These are phyloP conservation scores for Coemansia sp. DNA, from an alignment of 192 early-diverging fungal genomes.

Conservation along the genomic window DNA sequence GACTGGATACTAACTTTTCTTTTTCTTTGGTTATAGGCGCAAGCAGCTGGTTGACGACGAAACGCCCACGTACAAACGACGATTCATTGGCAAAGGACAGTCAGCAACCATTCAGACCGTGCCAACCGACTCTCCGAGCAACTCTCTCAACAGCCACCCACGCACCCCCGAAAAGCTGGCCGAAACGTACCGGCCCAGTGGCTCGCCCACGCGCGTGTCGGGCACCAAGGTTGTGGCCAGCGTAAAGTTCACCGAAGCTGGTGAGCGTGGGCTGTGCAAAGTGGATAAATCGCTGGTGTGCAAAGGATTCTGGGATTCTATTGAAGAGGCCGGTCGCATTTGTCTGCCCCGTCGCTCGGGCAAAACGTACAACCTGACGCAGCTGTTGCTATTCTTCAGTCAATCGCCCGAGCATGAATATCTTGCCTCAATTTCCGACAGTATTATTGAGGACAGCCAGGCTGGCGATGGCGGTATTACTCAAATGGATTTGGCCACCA, in stretches of 20 bases:
- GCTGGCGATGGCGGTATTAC: background rate
- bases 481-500: slow-evolving; percentile 12
- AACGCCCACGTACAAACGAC: background rate
- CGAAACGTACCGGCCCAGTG: slow-evolving; percentile 22
- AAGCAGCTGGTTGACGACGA: background rate
- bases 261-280: slow-evolving; percentile 13
- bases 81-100: background rate
- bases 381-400: slow-evolving; percentile 43
- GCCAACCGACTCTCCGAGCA: background rate
- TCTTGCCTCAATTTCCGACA: slow-evolving; percentile 8
- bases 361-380: slow-evolving; percentile 45
- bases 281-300: slow-evolving; percentile 46
- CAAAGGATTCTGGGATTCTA: slow-evolving; percentile 36
- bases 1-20: too few species aligned
- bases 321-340: slow-evolving; percentile 24
- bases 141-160: background rate
- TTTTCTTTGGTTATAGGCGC: too few species aligned
- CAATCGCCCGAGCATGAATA: slow-evolving; percentile 8
- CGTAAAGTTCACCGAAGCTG: slow-evolving; percentile 23
- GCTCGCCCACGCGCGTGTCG: slow-evolving; percentile 33
- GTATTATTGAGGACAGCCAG: background rate
- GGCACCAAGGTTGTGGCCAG: slow-evolving; percentile 23
- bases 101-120: background rate
- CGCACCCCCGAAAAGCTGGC: slow-evolving; percentile 18
- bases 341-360: slow-evolving; percentile 38